phyloP scores from a whole-genome alignment of 2,329 filamentous ascomycete genomes.

The Dissoconium aciculare region DNA sequence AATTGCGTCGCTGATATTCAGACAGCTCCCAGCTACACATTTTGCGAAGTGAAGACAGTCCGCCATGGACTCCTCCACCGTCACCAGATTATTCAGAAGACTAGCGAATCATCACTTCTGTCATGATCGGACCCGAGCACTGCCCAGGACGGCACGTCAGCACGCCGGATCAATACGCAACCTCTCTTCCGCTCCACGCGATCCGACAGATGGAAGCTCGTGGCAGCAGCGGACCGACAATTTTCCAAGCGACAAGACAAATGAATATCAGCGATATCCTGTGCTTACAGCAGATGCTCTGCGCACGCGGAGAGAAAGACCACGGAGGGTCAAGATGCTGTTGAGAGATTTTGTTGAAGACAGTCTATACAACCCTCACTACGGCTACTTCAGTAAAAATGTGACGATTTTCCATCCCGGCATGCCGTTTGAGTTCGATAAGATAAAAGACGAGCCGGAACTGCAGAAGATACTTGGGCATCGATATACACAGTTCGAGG shows the following conservation, averaged over 20 bases:
- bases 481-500: slow-evolving; percentile 82
- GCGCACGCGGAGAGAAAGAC: slow-evolving; percentile 56
- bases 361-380: slow-evolving; percentile 33
- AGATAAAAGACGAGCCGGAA: slow-evolving; percentile 66
- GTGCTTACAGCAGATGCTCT: slow-evolving; percentile 73
- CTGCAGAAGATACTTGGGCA: slow-evolving; percentile 65
- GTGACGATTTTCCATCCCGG: slow-evolving; percentile 64
- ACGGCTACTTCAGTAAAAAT: slow-evolving; percentile 24
- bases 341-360: slow-evolving; percentile 93
- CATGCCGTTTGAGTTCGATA: slow-evolving; percentile 76
- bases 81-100: slow-evolving; percentile 67
- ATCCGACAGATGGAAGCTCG: slow-evolving; percentile 45
- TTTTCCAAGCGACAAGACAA: slow-evolving; percentile 59
- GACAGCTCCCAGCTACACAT: no score
- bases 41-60: no score
- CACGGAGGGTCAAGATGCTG: slow-evolving; percentile 85
- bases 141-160: slow-evolving; percentile 31
- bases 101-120: slow-evolving; percentile 56
- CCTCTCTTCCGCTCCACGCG: slow-evolving; percentile 24
- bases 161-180: no score
- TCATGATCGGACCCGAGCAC: slow-evolving; percentile 37
- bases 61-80: slow-evolving; percentile 71
- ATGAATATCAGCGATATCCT: slow-evolving; percentile 71
- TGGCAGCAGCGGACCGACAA: slow-evolving; percentile 77
- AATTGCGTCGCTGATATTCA: not conserved